A percentile compares a stretch with the other conserved stretches of the same genome.
These are phyloP conservation scores for Lipomyces orientalis DNA, from an alignment of 805 yeast species.

Conservation along the genomic window DNA sequence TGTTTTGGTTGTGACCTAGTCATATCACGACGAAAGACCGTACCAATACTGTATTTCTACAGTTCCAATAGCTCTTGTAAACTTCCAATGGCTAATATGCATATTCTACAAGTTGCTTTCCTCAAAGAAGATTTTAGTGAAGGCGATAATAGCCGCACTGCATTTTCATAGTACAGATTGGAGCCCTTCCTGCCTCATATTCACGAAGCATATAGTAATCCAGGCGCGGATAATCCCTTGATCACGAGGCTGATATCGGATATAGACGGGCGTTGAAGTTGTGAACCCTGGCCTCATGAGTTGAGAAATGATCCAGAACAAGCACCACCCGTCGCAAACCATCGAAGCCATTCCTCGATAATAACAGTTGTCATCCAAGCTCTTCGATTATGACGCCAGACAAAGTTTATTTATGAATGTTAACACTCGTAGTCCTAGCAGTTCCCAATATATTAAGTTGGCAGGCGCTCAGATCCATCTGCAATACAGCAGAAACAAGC, in stretches of 20 bases:
- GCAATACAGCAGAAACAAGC: background rate
- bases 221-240: background rate
- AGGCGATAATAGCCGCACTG: too few species aligned
- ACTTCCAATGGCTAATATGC: too few species aligned
- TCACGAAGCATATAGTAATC: too few species aligned
- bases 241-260: constrained; percentile 1
- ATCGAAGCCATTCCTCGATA: background rate
- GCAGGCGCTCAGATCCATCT: background rate
- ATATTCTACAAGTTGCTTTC: too few species aligned
- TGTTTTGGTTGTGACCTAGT: background rate
- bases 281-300: constrained; percentile 1
- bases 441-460: background rate
- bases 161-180: too few species aligned
- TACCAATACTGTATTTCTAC: too few species aligned
- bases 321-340: background rate
- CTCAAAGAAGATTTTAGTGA: too few species aligned
- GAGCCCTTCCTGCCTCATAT: too few species aligned
- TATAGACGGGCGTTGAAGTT: background rate
- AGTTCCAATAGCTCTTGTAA: too few species aligned
- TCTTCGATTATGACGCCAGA: background rate
- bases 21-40: background rate
- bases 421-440: background rate
- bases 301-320: background rate
- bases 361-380: too few species aligned
- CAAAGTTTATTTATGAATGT: background rate